phyloP scores from a whole-genome alignment of 2,329 filamentous ascomycete genomes.

The Clonostachys solani region DNA sequence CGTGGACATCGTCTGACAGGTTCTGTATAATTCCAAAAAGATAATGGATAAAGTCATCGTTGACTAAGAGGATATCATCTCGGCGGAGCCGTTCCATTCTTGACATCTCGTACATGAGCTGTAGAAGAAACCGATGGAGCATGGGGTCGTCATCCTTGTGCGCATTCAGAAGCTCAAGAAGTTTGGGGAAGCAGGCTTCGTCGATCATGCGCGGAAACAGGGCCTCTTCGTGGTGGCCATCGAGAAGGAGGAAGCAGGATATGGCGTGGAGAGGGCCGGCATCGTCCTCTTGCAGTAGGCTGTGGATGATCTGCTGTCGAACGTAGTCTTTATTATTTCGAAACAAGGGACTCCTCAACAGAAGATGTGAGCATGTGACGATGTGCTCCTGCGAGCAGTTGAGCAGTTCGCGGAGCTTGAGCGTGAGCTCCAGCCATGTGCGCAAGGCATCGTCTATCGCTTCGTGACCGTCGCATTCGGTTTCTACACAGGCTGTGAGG shows the following conservation, averaged over 20 bases:
- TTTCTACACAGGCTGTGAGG: slow-evolving; percentile 39
- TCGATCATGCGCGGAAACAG: slow-evolving; percentile 85
- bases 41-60: slow-evolving; percentile 78
- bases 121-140: slow-evolving; percentile 76
- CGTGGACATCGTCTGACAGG: slow-evolving; percentile 78
- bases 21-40: slow-evolving; percentile 87
- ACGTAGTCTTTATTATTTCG: slow-evolving; percentile 76
- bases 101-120: slow-evolving; percentile 95
- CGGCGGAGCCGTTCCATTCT: slow-evolving; percentile 77
- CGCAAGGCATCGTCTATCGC: slow-evolving; percentile 81
- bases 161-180: slow-evolving; percentile 75
- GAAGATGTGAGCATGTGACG: slow-evolving; percentile 71
- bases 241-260: slow-evolving; percentile 78
- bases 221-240: slow-evolving; percentile 73
- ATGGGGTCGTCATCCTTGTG: slow-evolving; percentile 61
- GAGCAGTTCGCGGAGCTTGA: slow-evolving; percentile 71
- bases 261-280: slow-evolving; percentile 75
- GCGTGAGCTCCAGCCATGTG: slow-evolving; percentile 75
- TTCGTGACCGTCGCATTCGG: slow-evolving; percentile 46
- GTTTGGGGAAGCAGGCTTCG: slow-evolving; percentile 76
- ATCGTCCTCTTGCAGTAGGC: slow-evolving; percentile 86
- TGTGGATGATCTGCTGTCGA: slow-evolving; percentile 87
- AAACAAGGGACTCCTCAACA: slow-evolving; percentile 76
- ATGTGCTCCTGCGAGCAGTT: slow-evolving; percentile 75
- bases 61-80: slow-evolving; percentile 71